Evolutionary conservation across 129 eudicot species (phyloP).

Genomic region (Flaveria bidentis): DNA sequence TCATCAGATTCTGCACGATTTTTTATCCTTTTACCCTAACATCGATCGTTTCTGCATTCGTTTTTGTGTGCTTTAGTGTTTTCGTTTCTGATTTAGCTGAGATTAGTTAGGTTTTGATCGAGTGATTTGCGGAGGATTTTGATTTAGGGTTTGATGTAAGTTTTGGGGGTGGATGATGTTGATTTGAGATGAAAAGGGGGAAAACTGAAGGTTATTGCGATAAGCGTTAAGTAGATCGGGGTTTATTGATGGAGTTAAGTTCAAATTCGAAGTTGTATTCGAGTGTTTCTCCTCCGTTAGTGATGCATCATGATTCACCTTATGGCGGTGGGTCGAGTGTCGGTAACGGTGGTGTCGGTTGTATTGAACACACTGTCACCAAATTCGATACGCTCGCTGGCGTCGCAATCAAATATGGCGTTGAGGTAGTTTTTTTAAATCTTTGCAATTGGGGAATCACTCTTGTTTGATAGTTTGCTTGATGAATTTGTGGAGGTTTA

Average conservation of each 20-base stretch:
- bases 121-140: neutral
- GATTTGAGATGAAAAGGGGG: slow-evolving; percentile 31
- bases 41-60: slow-evolving; percentile 18
- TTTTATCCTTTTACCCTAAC: neutral
- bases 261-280: slow-evolving; percentile 29
- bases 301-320: slow-evolving; percentile 29
- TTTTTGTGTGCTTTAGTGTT: neutral
- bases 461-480: slow-evolving; percentile 1
- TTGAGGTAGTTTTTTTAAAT: slow-evolving; percentile 46
- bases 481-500: neutral
- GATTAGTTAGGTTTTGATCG: slow-evolving; percentile 1
- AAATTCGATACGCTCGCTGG: slow-evolving; percentile 93
- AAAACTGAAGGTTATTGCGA: slow-evolving; percentile 25
- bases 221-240: slow-evolving; percentile 22
- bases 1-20: slow-evolving; percentile 17
- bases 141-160: slow-evolving; percentile 26
- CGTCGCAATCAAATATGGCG: slow-evolving; percentile 91
- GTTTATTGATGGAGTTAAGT: slow-evolving; percentile 32
- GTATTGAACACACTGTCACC: slow-evolving; percentile 63
- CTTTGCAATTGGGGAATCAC: no score
- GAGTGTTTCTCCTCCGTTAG: slow-evolving; percentile 23
- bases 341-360: slow-evolving; percentile 35
- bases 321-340: slow-evolving; percentile 23
- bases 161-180: slow-evolving; percentile 12
- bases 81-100: neutral